phyloP scores from a whole-genome alignment of 257 asterid species.

The Sherardia arvensis region DNA sequence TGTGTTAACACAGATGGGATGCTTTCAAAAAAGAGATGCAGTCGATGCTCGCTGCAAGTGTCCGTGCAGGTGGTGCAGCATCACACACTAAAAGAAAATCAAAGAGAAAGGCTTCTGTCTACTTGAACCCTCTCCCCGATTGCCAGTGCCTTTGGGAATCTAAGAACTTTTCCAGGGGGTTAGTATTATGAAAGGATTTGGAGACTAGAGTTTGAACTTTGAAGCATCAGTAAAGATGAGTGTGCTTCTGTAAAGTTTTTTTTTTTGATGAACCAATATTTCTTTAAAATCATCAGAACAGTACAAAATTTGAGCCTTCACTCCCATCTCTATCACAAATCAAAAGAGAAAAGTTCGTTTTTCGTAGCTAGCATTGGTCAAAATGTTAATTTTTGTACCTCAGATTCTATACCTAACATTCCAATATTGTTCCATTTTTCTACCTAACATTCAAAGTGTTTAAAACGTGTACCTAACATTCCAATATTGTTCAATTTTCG shows the following conservation, averaged over 20 bases:
- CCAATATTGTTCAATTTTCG: no score
- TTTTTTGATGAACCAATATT: no score
- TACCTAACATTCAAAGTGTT: no score
- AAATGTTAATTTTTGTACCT: no score
- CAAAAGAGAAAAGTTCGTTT: no score
- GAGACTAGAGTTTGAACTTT: background rate
- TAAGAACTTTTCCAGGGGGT: conserved; percentile 29
- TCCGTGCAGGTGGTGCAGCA: conserved; percentile 54
- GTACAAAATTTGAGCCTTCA: no score
- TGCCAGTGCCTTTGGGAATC: conserved; percentile 76
- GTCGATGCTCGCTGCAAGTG: conserved; percentile 75
- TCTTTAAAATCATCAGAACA: no score
- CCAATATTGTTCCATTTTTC: no score
- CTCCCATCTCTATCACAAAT: no score
- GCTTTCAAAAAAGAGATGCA: conserved; percentile 63
- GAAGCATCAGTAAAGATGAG: background rate
- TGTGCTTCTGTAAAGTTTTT: background rate
- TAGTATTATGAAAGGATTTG: background rate
- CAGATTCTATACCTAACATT: no score
- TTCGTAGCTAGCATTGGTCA: no score
- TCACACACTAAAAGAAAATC: conserved; percentile 57
- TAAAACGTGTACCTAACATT: no score
- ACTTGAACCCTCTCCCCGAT: conserved; percentile 67
- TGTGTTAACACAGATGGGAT: conserved; percentile 57
- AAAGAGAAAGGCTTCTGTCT: conserved; percentile 63